A percentile compares a stretch with the other conserved stretches of the same genome.
Evolutionary conservation across 2,329 filamentous ascomycete genomes (phyloP).

Genomic region (Camillea tinctor): DNA sequence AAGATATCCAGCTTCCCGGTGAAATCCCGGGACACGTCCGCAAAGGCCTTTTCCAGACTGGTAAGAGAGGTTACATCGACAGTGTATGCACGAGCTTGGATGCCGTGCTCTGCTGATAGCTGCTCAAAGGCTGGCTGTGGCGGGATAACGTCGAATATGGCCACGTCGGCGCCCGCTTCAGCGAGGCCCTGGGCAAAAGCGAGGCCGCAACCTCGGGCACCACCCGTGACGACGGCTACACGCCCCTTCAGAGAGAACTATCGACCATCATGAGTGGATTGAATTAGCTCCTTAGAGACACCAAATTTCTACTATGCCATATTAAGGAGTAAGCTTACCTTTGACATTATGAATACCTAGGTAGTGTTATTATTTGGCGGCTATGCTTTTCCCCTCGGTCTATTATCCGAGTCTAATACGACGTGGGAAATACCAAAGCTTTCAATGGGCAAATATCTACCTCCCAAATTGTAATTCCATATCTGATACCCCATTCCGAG

Average conservation of each 20-base stretch:
- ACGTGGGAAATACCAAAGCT: too few relatives aligned
- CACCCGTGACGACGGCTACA: conserved; percentile 46
- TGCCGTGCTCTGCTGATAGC: conserved; percentile 40
- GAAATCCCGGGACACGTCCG: conserved; percentile 14
- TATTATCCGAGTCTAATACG: too few relatives aligned
- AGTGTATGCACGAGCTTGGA: conserved; percentile 42
- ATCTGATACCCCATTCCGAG: too few relatives aligned
- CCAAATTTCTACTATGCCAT: too few relatives aligned
- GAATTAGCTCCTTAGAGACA: too few relatives aligned
- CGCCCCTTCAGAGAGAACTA: conserved; percentile 50
- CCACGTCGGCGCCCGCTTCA: conserved; percentile 45
- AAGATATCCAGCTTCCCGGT: conserved; percentile 14
- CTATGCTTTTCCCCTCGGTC: too few relatives aligned
- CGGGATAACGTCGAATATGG: conserved; percentile 46
- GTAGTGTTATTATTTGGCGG: too few relatives aligned
- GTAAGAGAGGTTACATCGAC: conserved; percentile 37
- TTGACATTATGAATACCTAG: too few relatives aligned
- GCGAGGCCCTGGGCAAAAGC: conserved; percentile 45
- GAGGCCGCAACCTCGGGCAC: conserved; percentile 45
- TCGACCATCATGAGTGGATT: too few relatives aligned
- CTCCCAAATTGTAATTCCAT: too few relatives aligned
- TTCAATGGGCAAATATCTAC: too few relatives aligned
- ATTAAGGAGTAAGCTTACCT: too few relatives aligned
- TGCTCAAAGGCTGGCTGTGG: conserved; percentile 38
- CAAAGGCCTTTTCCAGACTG: conserved; percentile 32